These are phyloP conservation scores for Saitozyma sp. DNA, from an alignment of 768 basidiomycete genomes.

Conservation along the genomic window DNA sequence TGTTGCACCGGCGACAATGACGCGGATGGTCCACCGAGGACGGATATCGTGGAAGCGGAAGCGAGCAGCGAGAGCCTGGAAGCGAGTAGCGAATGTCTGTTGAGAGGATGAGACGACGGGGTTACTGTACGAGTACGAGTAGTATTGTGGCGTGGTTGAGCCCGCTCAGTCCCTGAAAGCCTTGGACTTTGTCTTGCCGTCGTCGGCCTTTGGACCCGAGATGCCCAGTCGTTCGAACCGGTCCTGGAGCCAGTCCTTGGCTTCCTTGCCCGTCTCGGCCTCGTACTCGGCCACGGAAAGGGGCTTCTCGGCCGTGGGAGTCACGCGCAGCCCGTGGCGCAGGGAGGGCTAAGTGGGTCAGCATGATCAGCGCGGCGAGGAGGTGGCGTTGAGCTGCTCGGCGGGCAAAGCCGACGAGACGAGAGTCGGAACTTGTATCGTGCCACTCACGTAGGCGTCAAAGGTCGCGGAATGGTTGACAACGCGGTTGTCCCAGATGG, in stretches of 20 bases:
- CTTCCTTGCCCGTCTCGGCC: constrained; percentile 63
- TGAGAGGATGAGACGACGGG: too few species aligned
- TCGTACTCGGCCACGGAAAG: constrained; percentile 71
- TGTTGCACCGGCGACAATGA: too few species aligned
- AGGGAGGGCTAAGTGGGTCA: constrained; percentile 48
- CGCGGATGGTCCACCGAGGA: too few species aligned
- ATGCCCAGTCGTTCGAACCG: constrained; percentile 68
- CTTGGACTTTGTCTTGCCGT: constrained; percentile 40
- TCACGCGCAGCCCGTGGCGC: constrained; percentile 75
- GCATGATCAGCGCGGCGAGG: background rate
- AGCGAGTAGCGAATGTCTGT: too few species aligned
- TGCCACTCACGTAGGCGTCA: constrained; percentile 61
- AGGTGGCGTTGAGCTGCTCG: background rate
- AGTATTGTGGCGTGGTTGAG: too few species aligned
- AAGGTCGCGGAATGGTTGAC: constrained; percentile 78
- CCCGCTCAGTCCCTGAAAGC: constrained; percentile 48
- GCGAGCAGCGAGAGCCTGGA: too few species aligned
- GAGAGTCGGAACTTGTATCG: background rate
- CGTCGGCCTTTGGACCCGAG: constrained; percentile 32
- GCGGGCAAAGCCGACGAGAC: background rate
- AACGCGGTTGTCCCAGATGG: constrained; percentile 83
- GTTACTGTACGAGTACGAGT: too few species aligned
- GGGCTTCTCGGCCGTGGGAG: constrained; percentile 77
- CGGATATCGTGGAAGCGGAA: too few species aligned
- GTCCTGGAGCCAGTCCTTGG: constrained; percentile 72